Percentiles rank a stretch among this genome's conserved stretches.
Conservation (phyloP, 108 stramenopile species). For the Craspedostauros australis region DNA sequence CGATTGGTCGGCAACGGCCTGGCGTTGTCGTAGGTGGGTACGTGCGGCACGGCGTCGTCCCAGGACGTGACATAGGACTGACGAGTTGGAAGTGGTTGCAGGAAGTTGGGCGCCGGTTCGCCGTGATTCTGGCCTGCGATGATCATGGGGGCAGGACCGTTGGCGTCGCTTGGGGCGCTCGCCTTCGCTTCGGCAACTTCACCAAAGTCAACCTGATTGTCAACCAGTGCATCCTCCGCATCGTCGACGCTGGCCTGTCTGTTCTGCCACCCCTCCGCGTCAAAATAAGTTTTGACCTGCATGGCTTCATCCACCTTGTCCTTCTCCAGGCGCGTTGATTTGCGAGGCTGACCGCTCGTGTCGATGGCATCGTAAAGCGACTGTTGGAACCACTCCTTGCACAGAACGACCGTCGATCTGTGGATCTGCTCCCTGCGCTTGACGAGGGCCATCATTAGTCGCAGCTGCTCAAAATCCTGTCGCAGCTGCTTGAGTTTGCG, state of each 20-base stretch:
- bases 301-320: constrained; percentile 27
- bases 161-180: background rate
- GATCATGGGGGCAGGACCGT: constrained; percentile 12
- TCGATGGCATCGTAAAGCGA: constrained; percentile 53
- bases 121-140: constrained; percentile 75
- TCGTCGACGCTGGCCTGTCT: background rate
- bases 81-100: constrained; percentile 63
- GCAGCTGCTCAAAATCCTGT: constrained; percentile 73
- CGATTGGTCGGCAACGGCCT: constrained; percentile 28
- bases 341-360: constrained; percentile 54
- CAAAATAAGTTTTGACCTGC: constrained; percentile 53
- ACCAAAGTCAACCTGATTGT: too few relatives aligned
- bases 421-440: constrained; percentile 63
- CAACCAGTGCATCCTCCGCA: background rate
- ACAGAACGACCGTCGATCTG: constrained; percentile 38
- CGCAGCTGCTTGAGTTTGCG: constrained; percentile 78
- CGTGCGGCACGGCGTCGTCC: constrained; percentile 52
- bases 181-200: background rate
- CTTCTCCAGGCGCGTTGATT: constrained; percentile 24
- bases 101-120: constrained; percentile 66
- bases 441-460: constrained; percentile 51
- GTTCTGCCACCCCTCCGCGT: constrained; percentile 9
- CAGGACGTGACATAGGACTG: constrained; percentile 53
- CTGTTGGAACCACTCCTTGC: constrained; percentile 63
- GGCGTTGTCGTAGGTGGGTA: constrained; percentile 60